Evolutionary conservation across 1,139 yeast species (phyloP).

Genomic region (Suhomyces taliae): DNA sequence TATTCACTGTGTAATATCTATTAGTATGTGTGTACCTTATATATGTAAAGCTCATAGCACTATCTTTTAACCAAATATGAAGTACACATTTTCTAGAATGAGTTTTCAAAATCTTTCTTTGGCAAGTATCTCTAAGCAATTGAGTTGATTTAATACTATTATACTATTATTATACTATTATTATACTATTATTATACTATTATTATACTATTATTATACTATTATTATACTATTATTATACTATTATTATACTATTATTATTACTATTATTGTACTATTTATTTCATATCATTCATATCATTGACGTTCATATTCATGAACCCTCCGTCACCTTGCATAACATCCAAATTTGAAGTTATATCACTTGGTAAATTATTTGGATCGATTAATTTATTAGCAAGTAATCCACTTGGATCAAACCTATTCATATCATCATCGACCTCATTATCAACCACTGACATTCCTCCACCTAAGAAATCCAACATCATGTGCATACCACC

Average conservation of each 20-base stretch:
- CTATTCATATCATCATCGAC: constrained; percentile 42
- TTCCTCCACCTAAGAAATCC: constrained; percentile 79
- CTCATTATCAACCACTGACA: constrained; percentile 46
- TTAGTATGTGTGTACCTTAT: no score
- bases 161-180: no score
- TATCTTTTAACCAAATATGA: no score
- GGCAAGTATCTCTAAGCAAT: no score
- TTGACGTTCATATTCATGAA: constrained; percentile 32
- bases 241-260: no score
- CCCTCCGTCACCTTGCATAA: constrained; percentile 45
- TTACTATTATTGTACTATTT: neutral
- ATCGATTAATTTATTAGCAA: constrained; percentile 49
- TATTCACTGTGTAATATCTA: no score
- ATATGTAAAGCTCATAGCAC: no score
- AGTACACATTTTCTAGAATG: no score
- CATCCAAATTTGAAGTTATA: constrained; percentile 47
- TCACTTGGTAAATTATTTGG: constrained; percentile 60
- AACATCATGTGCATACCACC: constrained; percentile 92
- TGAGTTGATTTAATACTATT: no score
- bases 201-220: neutral
- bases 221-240: no score
- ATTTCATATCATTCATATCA: constrained; percentile 12
- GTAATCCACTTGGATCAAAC: constrained; percentile 42
- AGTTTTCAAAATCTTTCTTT: no score
- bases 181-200: no score